These are phyloP conservation scores for Coemansia reversa DNA, from an alignment of 192 early-diverging fungal species.

Conservation along the genomic window DNA sequence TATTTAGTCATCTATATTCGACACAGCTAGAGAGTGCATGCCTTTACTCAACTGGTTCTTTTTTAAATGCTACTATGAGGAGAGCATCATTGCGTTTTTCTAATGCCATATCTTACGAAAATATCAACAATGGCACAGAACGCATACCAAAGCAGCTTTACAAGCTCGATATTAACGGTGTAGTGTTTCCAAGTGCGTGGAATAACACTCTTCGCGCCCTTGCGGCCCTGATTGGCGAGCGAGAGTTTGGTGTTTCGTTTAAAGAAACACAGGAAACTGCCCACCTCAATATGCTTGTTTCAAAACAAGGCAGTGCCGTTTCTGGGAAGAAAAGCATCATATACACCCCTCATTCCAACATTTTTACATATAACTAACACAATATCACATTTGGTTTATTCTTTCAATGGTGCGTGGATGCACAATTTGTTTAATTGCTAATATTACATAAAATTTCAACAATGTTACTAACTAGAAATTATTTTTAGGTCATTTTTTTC, in stretches of 20 bases:
- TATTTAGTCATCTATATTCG: slow-evolving; percentile 23
- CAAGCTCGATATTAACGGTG: slow-evolving; percentile 31
- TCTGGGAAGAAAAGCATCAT: slow-evolving; percentile 28
- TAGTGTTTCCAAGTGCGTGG: slow-evolving; percentile 44
- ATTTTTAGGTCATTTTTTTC: too few species aligned
- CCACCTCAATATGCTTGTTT: slow-evolving; percentile 43
- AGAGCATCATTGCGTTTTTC: slow-evolving; percentile 24
- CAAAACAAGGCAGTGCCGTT: slow-evolving; percentile 37
- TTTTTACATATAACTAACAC: background rate
- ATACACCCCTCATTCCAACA: slow-evolving; percentile 1
- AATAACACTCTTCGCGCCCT: slow-evolving; percentile 15
- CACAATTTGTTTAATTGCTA: too few species aligned
- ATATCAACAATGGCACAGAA: background rate
- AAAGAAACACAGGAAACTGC: slow-evolving; percentile 37
- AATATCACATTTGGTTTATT: too few species aligned
- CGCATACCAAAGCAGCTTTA: slow-evolving; percentile 16
- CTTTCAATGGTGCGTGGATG: too few species aligned
- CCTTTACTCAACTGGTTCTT: slow-evolving; percentile 22
- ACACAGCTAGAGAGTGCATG: slow-evolving; percentile 15
- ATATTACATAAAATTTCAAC: too few species aligned
- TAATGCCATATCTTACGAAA: slow-evolving; percentile 22
- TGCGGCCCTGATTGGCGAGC: slow-evolving; percentile 11
- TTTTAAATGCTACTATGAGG: slow-evolving; percentile 43
- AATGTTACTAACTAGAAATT: too few species aligned
- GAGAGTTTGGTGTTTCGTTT: slow-evolving; percentile 15